phyloP scores from a whole-genome alignment of 306 rosid species.

The Vicia sativa region DNA sequence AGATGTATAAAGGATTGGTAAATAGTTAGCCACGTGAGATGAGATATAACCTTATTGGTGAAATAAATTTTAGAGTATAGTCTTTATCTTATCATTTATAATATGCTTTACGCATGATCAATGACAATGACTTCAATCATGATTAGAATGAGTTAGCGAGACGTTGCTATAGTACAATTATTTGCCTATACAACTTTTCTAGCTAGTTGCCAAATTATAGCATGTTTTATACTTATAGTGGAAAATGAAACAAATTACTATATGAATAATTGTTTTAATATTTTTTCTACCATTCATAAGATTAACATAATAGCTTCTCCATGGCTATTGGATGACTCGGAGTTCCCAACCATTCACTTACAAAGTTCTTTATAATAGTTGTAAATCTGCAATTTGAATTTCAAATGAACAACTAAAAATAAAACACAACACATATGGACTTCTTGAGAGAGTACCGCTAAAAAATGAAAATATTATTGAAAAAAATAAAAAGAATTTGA shows the following conservation, averaged over 20 bases:
- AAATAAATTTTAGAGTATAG: conserved; percentile 39
- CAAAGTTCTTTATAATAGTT: no score
- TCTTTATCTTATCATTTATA: conserved; percentile 49
- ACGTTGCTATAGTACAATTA: neutral
- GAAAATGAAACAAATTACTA: neutral
- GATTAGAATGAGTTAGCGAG: neutral
- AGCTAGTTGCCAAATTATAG: neutral
- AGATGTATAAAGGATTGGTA: conserved; percentile 77
- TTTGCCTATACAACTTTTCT: neutral
- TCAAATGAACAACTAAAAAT: no score
- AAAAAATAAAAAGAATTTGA: no score
- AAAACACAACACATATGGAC: no score
- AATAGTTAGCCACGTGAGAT: conserved; percentile 70
- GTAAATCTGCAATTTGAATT: no score
- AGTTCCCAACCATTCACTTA: no score
- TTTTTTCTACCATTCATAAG: no score
- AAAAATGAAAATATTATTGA: no score
- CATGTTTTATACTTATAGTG: neutral
- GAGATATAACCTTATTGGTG: conserved; percentile 50
- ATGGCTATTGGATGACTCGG: no score
- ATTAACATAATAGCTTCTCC: no score
- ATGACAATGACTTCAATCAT: conserved; percentile 29
- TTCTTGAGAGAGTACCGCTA: no score
- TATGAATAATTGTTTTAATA: neutral
- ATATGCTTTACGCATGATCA: conserved; percentile 25